These are phyloP conservation scores for Colletotrichum caudatum DNA, from an alignment of 2,329 filamentous ascomycete genomes.

Conservation along the genomic window DNA sequence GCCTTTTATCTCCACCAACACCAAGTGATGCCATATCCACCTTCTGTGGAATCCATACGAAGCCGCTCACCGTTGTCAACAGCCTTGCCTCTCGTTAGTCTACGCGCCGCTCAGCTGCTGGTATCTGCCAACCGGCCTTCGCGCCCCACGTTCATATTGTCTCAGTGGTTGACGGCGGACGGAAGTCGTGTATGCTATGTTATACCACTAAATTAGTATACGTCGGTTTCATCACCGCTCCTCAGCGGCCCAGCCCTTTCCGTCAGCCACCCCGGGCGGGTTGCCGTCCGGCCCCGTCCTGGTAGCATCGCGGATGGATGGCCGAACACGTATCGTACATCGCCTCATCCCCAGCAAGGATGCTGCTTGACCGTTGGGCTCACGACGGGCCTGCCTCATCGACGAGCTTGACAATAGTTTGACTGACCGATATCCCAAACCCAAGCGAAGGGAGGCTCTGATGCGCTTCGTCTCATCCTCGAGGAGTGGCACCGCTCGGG, in stretches of 20 bases:
- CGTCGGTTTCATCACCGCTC: slow-evolving; percentile 8
- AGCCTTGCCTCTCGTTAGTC: slow-evolving; percentile 8
- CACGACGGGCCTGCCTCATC: slow-evolving; percentile 19
- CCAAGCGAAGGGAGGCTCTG: background rate
- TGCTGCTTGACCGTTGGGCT: slow-evolving; percentile 9
- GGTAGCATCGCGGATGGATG: slow-evolving; percentile 18
- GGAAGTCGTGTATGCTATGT: background rate
- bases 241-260: slow-evolving; percentile 4
- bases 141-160: slow-evolving; percentile 10
- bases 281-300: slow-evolving; percentile 38
- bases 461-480: background rate
- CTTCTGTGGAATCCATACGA: background rate
- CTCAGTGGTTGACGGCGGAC: background rate
- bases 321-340: background rate
- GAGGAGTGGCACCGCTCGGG: background rate
- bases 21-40: slow-evolving; percentile 4
- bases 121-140: slow-evolving; percentile 6
- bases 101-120: background rate
- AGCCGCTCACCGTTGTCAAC: slow-evolving; percentile 6
- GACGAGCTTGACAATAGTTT: slow-evolving; percentile 12
- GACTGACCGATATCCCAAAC: slow-evolving; percentile 16
- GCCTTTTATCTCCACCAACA: background rate
- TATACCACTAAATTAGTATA: background rate
- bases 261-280: slow-evolving; percentile 22
- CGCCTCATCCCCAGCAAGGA: slow-evolving; percentile 24